Evolutionary conservation across 2,329 filamentous ascomycete genomes (phyloP), one percentile per base, ranked within the genome.

Genomic region (Zalaria obscura): DNA sequence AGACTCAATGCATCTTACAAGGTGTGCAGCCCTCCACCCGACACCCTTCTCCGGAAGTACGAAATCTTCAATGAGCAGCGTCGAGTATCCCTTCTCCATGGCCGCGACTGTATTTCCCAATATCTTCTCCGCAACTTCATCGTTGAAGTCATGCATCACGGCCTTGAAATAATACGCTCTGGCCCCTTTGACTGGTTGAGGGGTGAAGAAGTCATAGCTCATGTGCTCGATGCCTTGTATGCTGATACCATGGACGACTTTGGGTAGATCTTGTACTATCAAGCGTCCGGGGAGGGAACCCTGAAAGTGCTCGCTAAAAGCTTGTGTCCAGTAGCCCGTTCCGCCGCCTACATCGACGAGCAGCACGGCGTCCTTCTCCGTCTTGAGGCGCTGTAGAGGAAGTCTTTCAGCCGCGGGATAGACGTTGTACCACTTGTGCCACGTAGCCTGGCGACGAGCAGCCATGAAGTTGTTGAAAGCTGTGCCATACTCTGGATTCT

Each of bases 131-230:
- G 44, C 45, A 25, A 47, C 38, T 7, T 44, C 45, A 32, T 51
- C 47, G 4, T 45, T 40, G 50, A 50, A 53, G 37, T 53, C 49
- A 27, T 53, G 51, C 3, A 49, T 39, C 1, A 50, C 40, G 29
- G 35, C 35, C 5, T 45, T 39, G 7, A 47, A 34, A 25, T 44
- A 50, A 35, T 49, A 50, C 2, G 40, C 45, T 9, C 40, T 28
- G 9, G 49, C 48, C 27, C 51, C 55, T 33, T 49, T 27, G 5
- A 61, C 47, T 5, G 48, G 47, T 36, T 59, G 54, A 6, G 53
- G 49, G 0, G 52, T 55, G 44, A 55, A 57, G 35, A 62, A 53
- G 40, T 62, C 57, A 40, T 60, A 57, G 5, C 38, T 36, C 27
- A 49, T 38, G 7, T 34, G 36, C 34, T 52, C 49, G 36, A 55